Evolutionary conservation across 352 stramenopile species (phyloP), one percentile per base, ranked within the genome.

Genomic region (Phytophthora megakarya): DNA sequence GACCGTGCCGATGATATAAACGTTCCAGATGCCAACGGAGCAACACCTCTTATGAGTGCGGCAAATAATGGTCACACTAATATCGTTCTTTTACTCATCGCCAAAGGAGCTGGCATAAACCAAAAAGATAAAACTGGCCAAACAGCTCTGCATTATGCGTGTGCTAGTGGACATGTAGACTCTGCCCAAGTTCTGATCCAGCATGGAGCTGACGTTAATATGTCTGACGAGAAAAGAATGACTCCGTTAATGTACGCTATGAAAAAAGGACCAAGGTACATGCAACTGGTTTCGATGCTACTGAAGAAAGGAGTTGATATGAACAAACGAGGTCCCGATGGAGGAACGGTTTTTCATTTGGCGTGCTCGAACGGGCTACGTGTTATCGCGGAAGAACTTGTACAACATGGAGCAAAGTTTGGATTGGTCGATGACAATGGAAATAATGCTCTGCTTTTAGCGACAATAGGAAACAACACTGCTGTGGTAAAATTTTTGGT

Each of bases 81-180:
- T 15, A 35, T 50, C 1, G 56, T 64, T 11, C 26, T 19, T 2
- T 4, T 35, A 15, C 9, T 64, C 6, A 7, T 64, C 21, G 5
- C 28, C 8, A 37, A 49, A 13, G 55, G 45, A 18, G 44, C 55
- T 35, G 12, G 16, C 15, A 43, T 56, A 7, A 25, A 49, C 45
- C 26, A 32, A 30, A 25, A n/a, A 3, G 12, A 13, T 21, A 12
- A 23, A 16, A 48, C 42, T 16, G 37, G 56, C 1, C 5, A 3
- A 5, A 45, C 37, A 13, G 56, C 56, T 37, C 18, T 65, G 1
- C 19, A 21, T 13, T 38, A 51, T 15, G 56, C 37, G 1, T 57
- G 56, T 18, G 7, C 26, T 6, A 10, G 50, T n/a, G 37, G 26
- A 12, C 30, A 51, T 16, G 4, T 48, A 3, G 18, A 18, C 19